These are phyloP conservation scores for Phytophthora citrophthora DNA, from an alignment of 352 stramenopile genomes.

Conservation along the genomic window DNA sequence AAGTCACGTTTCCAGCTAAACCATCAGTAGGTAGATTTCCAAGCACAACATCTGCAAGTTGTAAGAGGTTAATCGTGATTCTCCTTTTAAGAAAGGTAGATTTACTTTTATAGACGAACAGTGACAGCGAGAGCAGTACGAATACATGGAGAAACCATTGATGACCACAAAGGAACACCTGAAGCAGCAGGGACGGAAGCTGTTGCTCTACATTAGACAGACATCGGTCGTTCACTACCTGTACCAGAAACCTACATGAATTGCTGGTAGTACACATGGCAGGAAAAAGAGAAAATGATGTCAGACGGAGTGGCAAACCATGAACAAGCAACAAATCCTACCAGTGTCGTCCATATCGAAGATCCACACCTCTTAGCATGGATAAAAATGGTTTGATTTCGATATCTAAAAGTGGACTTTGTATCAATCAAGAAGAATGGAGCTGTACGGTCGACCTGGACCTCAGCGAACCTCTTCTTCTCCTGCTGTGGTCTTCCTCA, in stretches of 20 bases:
- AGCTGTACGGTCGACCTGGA: conserved; percentile 53
- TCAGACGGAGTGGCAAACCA: background rate
- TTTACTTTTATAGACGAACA: conserved; percentile 82
- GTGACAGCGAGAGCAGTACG: conserved; percentile 43
- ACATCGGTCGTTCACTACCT: too few species aligned
- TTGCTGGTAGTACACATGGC: background rate
- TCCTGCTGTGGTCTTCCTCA: conserved; percentile 46
- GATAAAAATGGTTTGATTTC: conserved; percentile 14
- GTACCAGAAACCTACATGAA: conserved; percentile 10
- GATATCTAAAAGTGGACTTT: conserved; percentile 10
- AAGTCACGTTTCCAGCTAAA: conserved; percentile 64
- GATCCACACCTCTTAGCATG: background rate
- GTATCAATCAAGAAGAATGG: conserved; percentile 19
- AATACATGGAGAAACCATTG: conserved; percentile 75
- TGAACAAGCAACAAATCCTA: background rate
- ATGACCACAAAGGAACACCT: conserved; percentile 77
- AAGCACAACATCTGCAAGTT: conserved; percentile 49
- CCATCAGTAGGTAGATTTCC: conserved; percentile 54
- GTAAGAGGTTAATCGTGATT: background rate
- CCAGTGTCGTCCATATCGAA: conserved; percentile 8
- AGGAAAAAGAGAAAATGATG: background rate
- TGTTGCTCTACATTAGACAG: conserved; percentile 9
- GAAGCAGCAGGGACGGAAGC: conserved; percentile 60
- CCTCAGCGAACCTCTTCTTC: conserved; percentile 22
- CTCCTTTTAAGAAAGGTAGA: background rate